These are phyloP conservation scores for Sporopachydermia lactativora DNA, from an alignment of 805 yeast species.

Conservation along the genomic window DNA sequence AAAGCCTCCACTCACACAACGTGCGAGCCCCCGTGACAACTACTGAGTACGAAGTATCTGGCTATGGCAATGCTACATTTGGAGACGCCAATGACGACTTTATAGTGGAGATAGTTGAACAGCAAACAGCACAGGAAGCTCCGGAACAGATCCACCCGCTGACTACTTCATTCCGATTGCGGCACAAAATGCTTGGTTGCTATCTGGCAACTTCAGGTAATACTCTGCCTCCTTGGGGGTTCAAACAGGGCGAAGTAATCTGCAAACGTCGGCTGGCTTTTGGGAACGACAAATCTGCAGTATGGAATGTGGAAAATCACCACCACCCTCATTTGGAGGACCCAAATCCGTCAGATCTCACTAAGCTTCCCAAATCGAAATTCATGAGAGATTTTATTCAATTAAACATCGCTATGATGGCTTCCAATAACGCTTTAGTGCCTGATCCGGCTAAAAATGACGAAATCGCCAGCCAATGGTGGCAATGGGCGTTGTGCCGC, in stretches of 20 bases:
- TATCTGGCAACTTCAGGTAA: conserved; percentile 76
- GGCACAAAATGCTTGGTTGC: conserved; percentile 56
- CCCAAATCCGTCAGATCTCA: conserved; percentile 20
- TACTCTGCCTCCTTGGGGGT: conserved; percentile 91
- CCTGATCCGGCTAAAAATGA: conserved; percentile 65
- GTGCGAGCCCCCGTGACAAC: conserved; percentile 48
- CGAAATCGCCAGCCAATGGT: conserved; percentile 57
- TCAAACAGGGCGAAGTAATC: conserved; percentile 91
- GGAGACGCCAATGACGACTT: conserved; percentile 73
- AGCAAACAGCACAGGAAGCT: conserved; percentile 34
- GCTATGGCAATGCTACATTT: conserved; percentile 49
- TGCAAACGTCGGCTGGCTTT: conserved; percentile 37
- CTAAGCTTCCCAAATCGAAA: conserved; percentile 30
- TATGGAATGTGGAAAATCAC: conserved; percentile 77
- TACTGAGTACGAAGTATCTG: conserved; percentile 47
- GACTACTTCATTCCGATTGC: conserved; percentile 69
- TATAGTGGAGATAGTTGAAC: conserved; percentile 57
- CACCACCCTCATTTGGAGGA: conserved; percentile 33
- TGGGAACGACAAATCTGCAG: conserved; percentile 43
- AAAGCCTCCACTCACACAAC: conserved; percentile 61
- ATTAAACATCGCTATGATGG: conserved; percentile 69
- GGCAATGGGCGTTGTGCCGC: conserved; percentile 71
- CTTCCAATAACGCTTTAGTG: conserved; percentile 67
- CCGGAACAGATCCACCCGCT: conserved; percentile 53
- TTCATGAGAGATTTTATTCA: conserved; percentile 60